A percentile compares a stretch with the other conserved stretches of the same genome.
Conservation (phyloP, 148 eudicot species). For the Rhododendron mucronatum region DNA sequence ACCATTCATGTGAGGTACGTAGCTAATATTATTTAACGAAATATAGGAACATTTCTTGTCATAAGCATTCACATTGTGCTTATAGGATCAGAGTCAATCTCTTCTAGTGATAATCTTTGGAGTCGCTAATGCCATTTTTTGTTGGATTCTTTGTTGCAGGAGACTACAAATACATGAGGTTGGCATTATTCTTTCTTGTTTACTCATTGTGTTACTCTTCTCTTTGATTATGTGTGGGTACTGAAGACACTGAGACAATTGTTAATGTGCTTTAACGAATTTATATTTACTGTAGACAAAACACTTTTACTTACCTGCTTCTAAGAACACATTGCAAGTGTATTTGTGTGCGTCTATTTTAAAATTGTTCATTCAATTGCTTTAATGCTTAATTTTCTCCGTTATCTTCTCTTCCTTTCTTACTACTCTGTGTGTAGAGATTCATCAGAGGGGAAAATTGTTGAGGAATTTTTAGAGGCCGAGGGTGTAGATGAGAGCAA, state of each 20-base stretch:
- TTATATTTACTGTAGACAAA: neutral
- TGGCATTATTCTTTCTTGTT: conserved; percentile 15
- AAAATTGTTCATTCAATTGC: neutral
- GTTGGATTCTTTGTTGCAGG: conserved; percentile 50
- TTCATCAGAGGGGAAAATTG: conserved; percentile 65
- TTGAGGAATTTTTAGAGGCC: conserved; percentile 70
- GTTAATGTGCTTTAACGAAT: neutral
- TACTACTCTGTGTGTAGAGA: conserved; percentile 39
- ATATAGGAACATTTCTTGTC: neutral
- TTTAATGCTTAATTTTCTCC: neutral
- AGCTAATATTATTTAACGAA: neutral
- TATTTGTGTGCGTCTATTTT: neutral
- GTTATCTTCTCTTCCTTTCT: neutral
- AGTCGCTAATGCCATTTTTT: conserved; percentile 13
- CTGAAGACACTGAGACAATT: neutral
- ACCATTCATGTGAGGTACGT: neutral
- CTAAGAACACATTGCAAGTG: neutral
- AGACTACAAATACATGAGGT: conserved; percentile 93
- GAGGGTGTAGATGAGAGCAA: conserved; percentile 65
- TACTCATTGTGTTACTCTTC: neutral
- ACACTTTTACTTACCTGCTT: neutral
- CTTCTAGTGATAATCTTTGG: neutral
- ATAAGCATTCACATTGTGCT: neutral
- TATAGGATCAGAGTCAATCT: neutral
- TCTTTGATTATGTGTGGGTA: neutral